Base-by-base conservation (phyloP, 1,139 yeast species). In the Blastobotrys apis region DNA sequence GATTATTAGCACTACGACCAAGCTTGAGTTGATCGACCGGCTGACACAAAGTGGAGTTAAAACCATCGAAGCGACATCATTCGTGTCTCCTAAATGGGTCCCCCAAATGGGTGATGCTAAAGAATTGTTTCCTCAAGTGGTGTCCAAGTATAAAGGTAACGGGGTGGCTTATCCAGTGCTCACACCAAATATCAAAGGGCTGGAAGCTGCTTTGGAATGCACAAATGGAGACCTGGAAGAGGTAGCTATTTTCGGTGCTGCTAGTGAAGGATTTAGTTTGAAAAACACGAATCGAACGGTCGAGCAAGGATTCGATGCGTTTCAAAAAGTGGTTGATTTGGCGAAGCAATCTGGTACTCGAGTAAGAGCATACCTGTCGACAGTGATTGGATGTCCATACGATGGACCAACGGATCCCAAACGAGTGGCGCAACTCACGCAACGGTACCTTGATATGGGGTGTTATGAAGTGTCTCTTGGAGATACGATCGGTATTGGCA, bases 41-140 rank as follows among this genome's bases (percentile, higher is more conserved):
- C 54, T 64, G 15, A 57, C 60, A 2, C 29, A 48, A 1, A 48
- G 63, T 17, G 67, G 67, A n/a, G 41, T 64, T 12, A 50, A 52
- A 34, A 55, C 51, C 16, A 56, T 64, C 21, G 68, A 64, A 42
- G 58, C 55, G 5, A 60, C 68, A 2, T 57, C 67, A 3, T 64
- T 64, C 50, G 68, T 64, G n/a, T 59, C 66, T 5, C 67, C 66
- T 4, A 64, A 64, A 44, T 64, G 68, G 67, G 66, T 64, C 6
- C 68, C 68, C 21, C 68, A 64, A 44, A 59, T 63, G 63, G 59
- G 57, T 9, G 66, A 63, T 40, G 52, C 59, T 15, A 46, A 49
- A 20, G 47, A 50, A 23, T 35, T 57, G 3, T 48, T 47, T 39
- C 51, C 52, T 20, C 33, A 44, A 13, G 57, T 61, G 19, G 34